Base-by-base conservation (phyloP, 257 asterid genomes). In the Perilla frutescens region DNA sequence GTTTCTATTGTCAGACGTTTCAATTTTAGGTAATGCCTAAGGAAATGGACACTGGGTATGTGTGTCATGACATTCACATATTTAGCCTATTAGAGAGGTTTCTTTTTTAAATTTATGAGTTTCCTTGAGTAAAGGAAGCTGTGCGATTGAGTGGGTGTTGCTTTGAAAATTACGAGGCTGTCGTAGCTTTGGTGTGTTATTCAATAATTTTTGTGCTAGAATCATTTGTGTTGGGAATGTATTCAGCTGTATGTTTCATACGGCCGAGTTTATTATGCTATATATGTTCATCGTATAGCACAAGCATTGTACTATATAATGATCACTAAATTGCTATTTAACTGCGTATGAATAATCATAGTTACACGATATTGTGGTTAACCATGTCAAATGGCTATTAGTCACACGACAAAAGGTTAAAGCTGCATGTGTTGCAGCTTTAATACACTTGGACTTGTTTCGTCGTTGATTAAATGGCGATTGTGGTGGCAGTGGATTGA, bases 1-100 rank as follows among this genome's bases (percentile, higher is more conserved):
- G 64, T 57, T 20, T 60, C 15, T 13, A 5, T 14, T 45, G 55
- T 59, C 6, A n/a, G 36, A 44, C 43, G 48, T n/a, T 66, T 26
- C 55, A 49, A 40, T 53, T 79, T 67, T 62, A 15, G 59, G 7
- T n/a, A 51, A 12, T 59, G 70, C 43, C 72, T 4, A 3, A 11
- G 3, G 32, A 20, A 20, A 20, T 20, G 26, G 26, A 20, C 26
- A 32, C 41, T 39, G 8, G 7, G 7, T 53, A 4, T 1, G n/a
- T 70, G 54, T 50, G 37, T 34, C 3, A 1, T 4, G 47, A 44
- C 20, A 43, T 47, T 31, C 26, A 20, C 64, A 14, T 45, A 15
- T 12, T 29, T 32, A 29, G 65, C 39, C 51, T 31, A 48, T 20
- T 49, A 60, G 54, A 36, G 41, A 62, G 66, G 73, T 37, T 8